Conservation (phyloP, 352 stramenopile species). For the Phytophthora pseudosyringae region DNA sequence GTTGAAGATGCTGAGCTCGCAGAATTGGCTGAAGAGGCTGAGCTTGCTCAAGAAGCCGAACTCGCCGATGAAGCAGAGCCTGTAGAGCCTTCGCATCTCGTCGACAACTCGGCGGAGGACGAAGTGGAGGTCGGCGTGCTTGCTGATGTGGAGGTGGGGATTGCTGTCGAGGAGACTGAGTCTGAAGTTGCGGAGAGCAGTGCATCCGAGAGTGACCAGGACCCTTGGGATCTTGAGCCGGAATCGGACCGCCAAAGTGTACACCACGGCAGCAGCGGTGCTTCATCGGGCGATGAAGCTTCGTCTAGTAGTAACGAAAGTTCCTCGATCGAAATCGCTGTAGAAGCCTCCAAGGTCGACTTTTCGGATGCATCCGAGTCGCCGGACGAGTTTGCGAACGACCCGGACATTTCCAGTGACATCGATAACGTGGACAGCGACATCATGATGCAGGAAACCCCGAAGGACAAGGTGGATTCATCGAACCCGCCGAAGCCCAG, state of each 20-base stretch:
- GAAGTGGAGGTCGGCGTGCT: constrained; percentile 49
- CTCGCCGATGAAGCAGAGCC: constrained; percentile 23
- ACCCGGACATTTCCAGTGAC: constrained; percentile 59
- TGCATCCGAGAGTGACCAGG: constrained; percentile 18
- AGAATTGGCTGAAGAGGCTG: constrained; percentile 15
- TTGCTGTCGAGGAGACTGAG: constrained; percentile 34
- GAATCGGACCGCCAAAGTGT: constrained; percentile 33
- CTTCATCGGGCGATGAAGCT: constrained; percentile 16
- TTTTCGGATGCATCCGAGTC: constrained; percentile 39
- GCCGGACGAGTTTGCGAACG: constrained; percentile 47
- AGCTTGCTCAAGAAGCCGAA: constrained; percentile 9
- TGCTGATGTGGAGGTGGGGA: constrained; percentile 43
- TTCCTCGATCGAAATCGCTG: constrained; percentile 13
- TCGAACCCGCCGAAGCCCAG: constrained; percentile 37
- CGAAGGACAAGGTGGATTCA: constrained; percentile 42
- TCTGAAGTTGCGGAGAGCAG: constrained; percentile 28
- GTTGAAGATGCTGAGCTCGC: constrained; percentile 21
- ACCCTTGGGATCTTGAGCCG: constrained; percentile 41
- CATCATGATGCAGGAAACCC: constrained; percentile 51
- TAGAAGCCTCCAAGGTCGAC: constrained; percentile 31
- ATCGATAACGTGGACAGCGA: constrained; percentile 64
- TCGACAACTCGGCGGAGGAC: constrained; percentile 13
- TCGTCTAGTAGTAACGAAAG: constrained; percentile 2
- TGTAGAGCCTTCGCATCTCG: constrained; percentile 17
- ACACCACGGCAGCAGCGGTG: constrained; percentile 1